Evolutionary conservation across 2,329 filamentous ascomycete species (phyloP), one percentile per base, ranked within the genome.

Genomic region (Fusarium setosum): DNA sequence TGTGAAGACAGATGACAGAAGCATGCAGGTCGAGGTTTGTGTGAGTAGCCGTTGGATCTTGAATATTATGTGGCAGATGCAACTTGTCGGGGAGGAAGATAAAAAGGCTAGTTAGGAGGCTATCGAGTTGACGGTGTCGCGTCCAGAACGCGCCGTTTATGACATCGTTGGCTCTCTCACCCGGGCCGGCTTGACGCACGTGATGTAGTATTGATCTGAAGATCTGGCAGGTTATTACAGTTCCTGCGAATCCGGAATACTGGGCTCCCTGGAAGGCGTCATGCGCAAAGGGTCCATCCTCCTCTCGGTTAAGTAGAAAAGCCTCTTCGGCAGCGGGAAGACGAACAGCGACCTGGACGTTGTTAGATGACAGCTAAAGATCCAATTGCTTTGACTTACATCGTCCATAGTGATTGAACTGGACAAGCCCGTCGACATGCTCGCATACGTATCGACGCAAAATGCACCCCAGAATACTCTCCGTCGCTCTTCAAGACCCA

Each of bases 371-470:
- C 6, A 12, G 21, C 20, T 6, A 6, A n/a, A 34, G 17, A 18
- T 23, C 24, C 7, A 9, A 4, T 5, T 40, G 15, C n/a, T 23
- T 17, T 4, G 37, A 69, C 77, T 70, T 69, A 85, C 86, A 64
- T 97, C 92, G 73, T 83, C 82, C 58, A 92, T 86, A 64, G 96
- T 90, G 38, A 97, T 89, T 23, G 89, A 81, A 81, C 92, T 90
- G 0, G 94, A 93, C 94, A 94, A 97, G 3, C 94, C 94, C 5
- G 94, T 97, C 12, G 93, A 93, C 50, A 97, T 92, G 71, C 91
- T 93, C 3, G 92, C 90, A 77, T 96, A 96, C 23, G 92, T 87
- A 75, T 97, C 94, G 38, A 92, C 85, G 67, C 90, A 91, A 72
- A 95, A 97, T 1, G 89, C 86, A 66, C 90, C 87, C 95, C 95